phyloP scores from a whole-genome alignment of 176 grass and related monocot genomes.

The Guadua angustifolia region DNA sequence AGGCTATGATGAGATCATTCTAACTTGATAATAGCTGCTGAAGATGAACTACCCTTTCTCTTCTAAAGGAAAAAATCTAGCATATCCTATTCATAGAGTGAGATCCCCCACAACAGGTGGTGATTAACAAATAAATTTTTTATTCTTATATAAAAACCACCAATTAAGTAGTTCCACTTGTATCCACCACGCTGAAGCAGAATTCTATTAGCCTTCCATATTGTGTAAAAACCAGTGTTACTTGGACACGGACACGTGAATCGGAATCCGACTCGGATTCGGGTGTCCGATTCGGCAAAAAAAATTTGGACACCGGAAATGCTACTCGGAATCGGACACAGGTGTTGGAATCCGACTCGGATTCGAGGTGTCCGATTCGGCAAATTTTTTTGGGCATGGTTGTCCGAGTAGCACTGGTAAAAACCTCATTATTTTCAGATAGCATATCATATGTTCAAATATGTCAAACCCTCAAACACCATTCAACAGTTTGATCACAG shows the following conservation, averaged over 20 bases:
- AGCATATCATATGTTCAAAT: conserved; percentile 9
- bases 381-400: too few relatives aligned
- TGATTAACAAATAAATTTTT: not conserved
- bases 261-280: too few relatives aligned
- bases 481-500: not conserved
- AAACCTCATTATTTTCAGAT: not conserved
- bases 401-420: not conserved
- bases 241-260: too few relatives aligned
- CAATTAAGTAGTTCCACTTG: not conserved
- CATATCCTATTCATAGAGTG: not conserved
- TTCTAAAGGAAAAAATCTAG: not conserved
- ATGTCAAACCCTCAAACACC: not conserved
- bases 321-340: too few relatives aligned
- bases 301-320: too few relatives aligned
- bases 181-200: not conserved
- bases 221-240: not conserved
- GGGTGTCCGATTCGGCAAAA: too few relatives aligned
- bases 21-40: not conserved
- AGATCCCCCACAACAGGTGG: not conserved
- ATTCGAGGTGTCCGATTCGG: too few relatives aligned
- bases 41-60: conserved; percentile 8
- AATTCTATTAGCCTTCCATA: not conserved
- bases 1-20: not conserved
- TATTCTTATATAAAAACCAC: not conserved
- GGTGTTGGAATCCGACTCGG: too few relatives aligned